Base-by-base conservation (phyloP, 1,284 basidiomycete genomes). In the Veloboletus limbatus region DNA sequence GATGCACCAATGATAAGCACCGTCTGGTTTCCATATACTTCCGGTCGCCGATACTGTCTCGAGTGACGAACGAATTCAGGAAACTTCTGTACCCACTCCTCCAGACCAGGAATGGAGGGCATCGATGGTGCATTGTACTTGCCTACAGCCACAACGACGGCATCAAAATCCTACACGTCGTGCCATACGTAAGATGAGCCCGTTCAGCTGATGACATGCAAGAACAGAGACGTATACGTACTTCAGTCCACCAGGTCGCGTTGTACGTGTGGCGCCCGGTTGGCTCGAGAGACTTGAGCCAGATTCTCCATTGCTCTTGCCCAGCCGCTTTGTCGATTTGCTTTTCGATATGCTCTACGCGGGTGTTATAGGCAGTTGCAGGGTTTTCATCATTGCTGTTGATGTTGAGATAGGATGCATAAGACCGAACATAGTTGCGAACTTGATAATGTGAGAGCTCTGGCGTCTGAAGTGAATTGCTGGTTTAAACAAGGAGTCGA, bases 261-360 rank as follows among this genome's bases (percentile, higher is more conserved):
- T 60, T 59, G 8, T 60, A 57, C 1, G 67, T 52, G 3, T 72
- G 71, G 14, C 43, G 30, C 21, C 55, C 58, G 13, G 52, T 54
- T 27, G 52, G 47, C 17, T 60, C 59, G 1, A 73, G 57, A 11
- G 56, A 57, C 55, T 67, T 71, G 18, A 67, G 54, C 40, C 65
- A 70, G 27, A 69, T 54, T 6, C 58, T 69, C 76, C 64, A 78
- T 31, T 53, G 58, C n/a, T 68, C 60, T 37, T 62, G 42, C 0
- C 65, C 66, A 3, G 49, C n/a, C n/a, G n/a, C 45, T 3, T 57
- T 51, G 41, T 66, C 60, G 20, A 67, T 53, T 5, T 59, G 58
- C 49, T 77, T 76, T 43, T 72, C 65, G 8, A 71, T 65, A 3
- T 57, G 63, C 53, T 79, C 76, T 0, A 79, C 75, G 0, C 77